Evolutionary conservation across 148 eudicot species (phyloP), one percentile per base, ranked within the genome.

Genomic region (Cornus suecica): DNA sequence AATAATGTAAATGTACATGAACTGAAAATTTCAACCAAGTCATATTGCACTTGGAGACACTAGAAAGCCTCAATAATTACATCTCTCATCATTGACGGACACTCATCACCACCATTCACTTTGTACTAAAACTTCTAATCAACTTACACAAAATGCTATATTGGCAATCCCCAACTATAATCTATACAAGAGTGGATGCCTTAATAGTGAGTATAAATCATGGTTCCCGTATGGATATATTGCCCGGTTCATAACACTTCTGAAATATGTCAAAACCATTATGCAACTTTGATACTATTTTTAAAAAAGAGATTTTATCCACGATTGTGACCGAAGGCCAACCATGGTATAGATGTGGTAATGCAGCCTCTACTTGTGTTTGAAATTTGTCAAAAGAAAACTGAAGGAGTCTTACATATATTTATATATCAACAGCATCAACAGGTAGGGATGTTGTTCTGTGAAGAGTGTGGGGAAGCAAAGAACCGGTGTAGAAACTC

Each of bases 391-490:
- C 18, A 16, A 25, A 70, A 2, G 0, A 45, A 20, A 37, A 37
- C 42, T 37, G 42, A 1, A 13, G 37, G 37, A 77, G 28, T 42
- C 68, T 73, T 65, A 68, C n/a, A 41, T 30, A 10, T 71, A n/a
- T 64, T 84, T 63, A 85, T 68, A 88, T 78, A 82, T 87, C 76
- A 82, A 89, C 79, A 75, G 90, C 91, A 88, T 88, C 91, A 69
- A 89, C 89, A 18, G 89, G 91, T 74, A 90, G 85, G 51, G 92
- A 88, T 73, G 88, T 84, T 77, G 89, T 80, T 72, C 91, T 89
- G 56, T 87, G 85, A 81, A 89, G 82, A 18, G 80, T 70, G 68
- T 80, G 72, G 10, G 90, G 87, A 75, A 84, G 81, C 82, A 84
- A 77, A 31, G 83, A 60, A 13, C 80, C 79, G 25, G 65, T 37